Conservation (phyloP, 2,329 filamentous ascomycete genomes). For the Aspergillus bombycis region DNA sequence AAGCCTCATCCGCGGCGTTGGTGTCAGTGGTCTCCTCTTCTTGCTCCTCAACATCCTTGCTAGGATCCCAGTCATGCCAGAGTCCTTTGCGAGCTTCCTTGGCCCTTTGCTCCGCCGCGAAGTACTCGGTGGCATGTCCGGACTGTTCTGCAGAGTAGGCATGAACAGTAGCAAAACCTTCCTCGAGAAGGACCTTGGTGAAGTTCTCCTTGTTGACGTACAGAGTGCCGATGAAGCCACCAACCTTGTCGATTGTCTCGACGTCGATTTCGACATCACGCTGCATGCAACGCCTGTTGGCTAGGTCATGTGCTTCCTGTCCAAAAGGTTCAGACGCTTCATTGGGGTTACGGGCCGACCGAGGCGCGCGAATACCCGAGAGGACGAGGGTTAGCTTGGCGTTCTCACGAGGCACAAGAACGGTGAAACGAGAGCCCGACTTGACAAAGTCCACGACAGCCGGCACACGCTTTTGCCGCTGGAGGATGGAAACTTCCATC, state of each 20-base stretch:
- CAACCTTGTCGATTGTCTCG: slow-evolving; percentile 91
- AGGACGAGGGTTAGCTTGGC: slow-evolving; percentile 94
- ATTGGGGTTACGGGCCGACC: slow-evolving; percentile 76
- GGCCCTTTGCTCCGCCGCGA: slow-evolving; percentile 82
- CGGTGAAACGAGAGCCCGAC: slow-evolving; percentile 90
- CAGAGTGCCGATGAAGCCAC: slow-evolving; percentile 93
- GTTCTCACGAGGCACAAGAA: slow-evolving; percentile 88
- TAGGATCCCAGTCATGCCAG: slow-evolving; percentile 94
- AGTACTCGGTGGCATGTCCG: slow-evolving; percentile 83
- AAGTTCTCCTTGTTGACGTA: slow-evolving; percentile 96
- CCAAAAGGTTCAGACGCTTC: slow-evolving; percentile 92
- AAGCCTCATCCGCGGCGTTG: slow-evolving; percentile 56
- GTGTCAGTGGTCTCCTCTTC: slow-evolving; percentile 52
- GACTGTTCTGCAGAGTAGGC: slow-evolving; percentile 95
- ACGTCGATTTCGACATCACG: slow-evolving; percentile 96
- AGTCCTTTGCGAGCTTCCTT: slow-evolving; percentile 87
- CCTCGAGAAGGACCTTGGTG: slow-evolving; percentile 88
- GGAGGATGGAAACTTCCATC: slow-evolving; percentile 83
- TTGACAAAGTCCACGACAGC: slow-evolving; percentile 97
- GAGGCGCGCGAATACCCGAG: slow-evolving; percentile 86
- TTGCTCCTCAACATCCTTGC: slow-evolving; percentile 71
- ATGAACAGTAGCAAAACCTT: slow-evolving; percentile 90
- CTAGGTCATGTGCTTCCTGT: slow-evolving; percentile 90
- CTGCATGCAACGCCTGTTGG: slow-evolving; percentile 85
- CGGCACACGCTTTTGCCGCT: slow-evolving; percentile 88